Conservation (phyloP, 305 asterid species). For the Fraxinus velutina region DNA sequence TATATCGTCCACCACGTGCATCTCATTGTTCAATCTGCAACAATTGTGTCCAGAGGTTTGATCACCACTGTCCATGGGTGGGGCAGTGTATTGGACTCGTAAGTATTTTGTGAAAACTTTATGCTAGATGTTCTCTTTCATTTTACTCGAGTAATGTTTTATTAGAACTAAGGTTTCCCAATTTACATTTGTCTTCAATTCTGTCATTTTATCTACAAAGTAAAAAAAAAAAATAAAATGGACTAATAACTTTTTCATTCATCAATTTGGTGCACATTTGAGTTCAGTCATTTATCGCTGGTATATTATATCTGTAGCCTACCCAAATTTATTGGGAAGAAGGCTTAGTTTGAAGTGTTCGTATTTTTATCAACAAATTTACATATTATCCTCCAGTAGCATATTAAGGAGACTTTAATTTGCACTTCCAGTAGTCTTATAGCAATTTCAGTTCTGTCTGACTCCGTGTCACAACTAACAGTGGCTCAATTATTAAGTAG, state of each 20-base stretch:
- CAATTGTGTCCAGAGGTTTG: conserved; percentile 91
- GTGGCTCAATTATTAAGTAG: background rate
- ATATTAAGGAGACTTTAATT: background rate
- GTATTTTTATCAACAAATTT: background rate
- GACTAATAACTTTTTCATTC: background rate
- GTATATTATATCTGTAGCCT: background rate
- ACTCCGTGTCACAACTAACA: background rate
- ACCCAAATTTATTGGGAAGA: background rate
- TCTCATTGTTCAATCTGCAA: conserved; percentile 98
- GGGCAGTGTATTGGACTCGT: conserved; percentile 93
- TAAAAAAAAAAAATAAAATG: background rate
- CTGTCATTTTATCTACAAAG: background rate
- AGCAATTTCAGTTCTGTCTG: background rate
- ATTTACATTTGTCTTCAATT: background rate
- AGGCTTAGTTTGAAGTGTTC: background rate
- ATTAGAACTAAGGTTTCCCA: background rate
- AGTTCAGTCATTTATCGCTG: background rate
- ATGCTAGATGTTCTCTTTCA: background rate
- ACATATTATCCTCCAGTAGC: background rate
- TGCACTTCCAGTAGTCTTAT: background rate
- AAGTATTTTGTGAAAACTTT: conserved; percentile 30
- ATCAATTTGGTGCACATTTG: background rate
- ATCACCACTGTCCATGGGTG: conserved; percentile 99
- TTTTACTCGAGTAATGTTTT: background rate
- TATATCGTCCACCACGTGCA: conserved; percentile 92